A percentile compares a stretch with the other conserved stretches of the same genome.
These are phyloP conservation scores for Plasmodium gaboni DNA, from an alignment of 169 alveolate genomes.

Conservation along the genomic window DNA sequence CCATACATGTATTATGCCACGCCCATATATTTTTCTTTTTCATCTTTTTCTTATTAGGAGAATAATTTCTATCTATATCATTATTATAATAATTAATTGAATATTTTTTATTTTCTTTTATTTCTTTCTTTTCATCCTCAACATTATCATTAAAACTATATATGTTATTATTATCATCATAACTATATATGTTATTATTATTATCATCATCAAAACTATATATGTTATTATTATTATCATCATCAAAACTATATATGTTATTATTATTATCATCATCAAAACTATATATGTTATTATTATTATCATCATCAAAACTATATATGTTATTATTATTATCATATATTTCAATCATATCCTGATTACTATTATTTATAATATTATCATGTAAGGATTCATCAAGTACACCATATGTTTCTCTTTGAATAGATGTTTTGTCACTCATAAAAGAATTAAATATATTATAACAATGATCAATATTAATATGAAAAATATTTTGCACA, in stretches of 20 bases:
- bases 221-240: not conserved
- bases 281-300: not conserved
- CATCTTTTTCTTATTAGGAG: not conserved
- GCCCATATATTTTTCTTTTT: conserved; percentile 15
- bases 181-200: not conserved
- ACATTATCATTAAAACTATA: not conserved
- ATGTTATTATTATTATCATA: not conserved
- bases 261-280: not conserved
- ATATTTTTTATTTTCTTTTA: not conserved
- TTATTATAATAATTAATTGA: not conserved
- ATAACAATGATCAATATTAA: conserved; percentile 52
- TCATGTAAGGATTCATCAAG: not conserved
- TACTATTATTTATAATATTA: too few relatives aligned
- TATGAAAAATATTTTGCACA: conserved; percentile 12
- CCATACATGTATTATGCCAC: conserved; percentile 74
- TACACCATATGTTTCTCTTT: not conserved
- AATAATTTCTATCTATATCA: not conserved
- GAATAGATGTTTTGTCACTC: not conserved
- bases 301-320: not conserved
- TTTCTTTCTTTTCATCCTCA: not conserved
- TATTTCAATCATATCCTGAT: too few relatives aligned
- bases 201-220: too few relatives aligned
- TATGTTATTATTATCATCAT: not conserved
- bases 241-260: not conserved
- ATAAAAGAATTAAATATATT: conserved; percentile 1